phyloP scores from a whole-genome alignment of 2,329 filamentous ascomycete genomes.

The Paracorniculantispora psalliotae region DNA sequence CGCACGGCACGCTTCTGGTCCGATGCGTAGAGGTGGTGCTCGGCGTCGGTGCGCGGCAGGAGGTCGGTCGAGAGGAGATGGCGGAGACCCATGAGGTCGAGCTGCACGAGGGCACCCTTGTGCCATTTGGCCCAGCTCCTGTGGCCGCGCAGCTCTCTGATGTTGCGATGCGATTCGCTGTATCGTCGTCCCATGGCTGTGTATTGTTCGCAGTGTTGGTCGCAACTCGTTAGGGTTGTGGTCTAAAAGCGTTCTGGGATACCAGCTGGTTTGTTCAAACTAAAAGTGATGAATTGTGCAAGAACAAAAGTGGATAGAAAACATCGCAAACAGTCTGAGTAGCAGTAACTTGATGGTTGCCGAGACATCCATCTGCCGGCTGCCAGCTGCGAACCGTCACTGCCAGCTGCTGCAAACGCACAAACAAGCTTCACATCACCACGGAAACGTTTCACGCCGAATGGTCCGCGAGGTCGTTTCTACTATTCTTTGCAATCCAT shows the following conservation, averaged over 20 bases:
- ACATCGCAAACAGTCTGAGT: background rate
- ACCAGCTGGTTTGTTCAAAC: too few relatives aligned
- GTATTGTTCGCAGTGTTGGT: background rate
- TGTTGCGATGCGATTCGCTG: background rate
- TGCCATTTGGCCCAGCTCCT: background rate
- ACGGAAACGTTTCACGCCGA: background rate
- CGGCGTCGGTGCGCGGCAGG: background rate
- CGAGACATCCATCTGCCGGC: background rate
- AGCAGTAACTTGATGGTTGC: background rate
- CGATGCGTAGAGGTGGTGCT: background rate
- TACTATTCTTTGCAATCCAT: too few relatives aligned
- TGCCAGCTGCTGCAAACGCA: background rate
- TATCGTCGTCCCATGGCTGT: background rate
- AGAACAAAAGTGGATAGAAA: too few relatives aligned
- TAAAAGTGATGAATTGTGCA: too few relatives aligned
- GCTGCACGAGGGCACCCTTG: background rate
- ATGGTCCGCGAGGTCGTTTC: too few relatives aligned
- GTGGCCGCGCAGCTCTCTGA: slow-evolving; percentile 5
- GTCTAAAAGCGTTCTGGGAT: too few relatives aligned
- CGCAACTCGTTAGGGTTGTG: too few relatives aligned
- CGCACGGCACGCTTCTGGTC: background rate
- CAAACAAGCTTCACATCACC: background rate
- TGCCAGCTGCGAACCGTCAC: background rate
- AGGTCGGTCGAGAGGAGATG: background rate
- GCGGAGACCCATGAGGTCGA: background rate